Base-by-base conservation (phyloP, 805 yeast genomes). In the Tetrapisispora namnaoensis region DNA sequence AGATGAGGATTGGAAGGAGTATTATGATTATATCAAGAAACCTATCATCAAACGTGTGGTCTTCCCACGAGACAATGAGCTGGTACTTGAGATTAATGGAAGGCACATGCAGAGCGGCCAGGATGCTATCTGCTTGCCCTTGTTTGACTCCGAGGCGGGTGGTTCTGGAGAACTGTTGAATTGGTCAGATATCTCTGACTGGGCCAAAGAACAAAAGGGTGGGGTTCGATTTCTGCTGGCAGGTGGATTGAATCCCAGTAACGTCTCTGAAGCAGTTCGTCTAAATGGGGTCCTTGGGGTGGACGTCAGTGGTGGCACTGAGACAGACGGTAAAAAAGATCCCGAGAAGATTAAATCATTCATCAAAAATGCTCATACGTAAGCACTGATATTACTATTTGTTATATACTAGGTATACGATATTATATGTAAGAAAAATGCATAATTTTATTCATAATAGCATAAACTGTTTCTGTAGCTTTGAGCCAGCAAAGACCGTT, bases 241-340 rank as follows among this genome's bases (percentile, higher is more conserved):
- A 0, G 99, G 99, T 5, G 99, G 99, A 0, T 71, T 93, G 49
- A 82, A 74, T 0, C 87, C 93, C 0, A 80, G 74, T 1, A 93
- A 90, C 57, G 87, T 93, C 6, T 49, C 50, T 0, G 61, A 63
- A 1, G 95, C 95, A 0, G 63, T 76, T 13, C 55, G 61, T 0
- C 44, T 64, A 24, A 49, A 53, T 13, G 91, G 93, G 22, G 79
- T 86, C n/a, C 61, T 81, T 36, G 98, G 97, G 4, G 91, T 86
- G 24, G 99, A 91, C 67, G 98, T 93, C 7, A 83, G 95, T 59
- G 89, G 96, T 10, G 99, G 99, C 1, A 95, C 90, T 1, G 99
- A 93, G 62, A 79, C 83, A 0, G 61, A 78, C 40, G 95, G 95
- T 2, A 63, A 55, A 1, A 93, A 91, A 65, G 95, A 89, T 63